A percentile compares a stretch with the other conserved stretches of the same genome.
phyloP scores from a whole-genome alignment of 306 rosid species.

The Prunus mume region DNA sequence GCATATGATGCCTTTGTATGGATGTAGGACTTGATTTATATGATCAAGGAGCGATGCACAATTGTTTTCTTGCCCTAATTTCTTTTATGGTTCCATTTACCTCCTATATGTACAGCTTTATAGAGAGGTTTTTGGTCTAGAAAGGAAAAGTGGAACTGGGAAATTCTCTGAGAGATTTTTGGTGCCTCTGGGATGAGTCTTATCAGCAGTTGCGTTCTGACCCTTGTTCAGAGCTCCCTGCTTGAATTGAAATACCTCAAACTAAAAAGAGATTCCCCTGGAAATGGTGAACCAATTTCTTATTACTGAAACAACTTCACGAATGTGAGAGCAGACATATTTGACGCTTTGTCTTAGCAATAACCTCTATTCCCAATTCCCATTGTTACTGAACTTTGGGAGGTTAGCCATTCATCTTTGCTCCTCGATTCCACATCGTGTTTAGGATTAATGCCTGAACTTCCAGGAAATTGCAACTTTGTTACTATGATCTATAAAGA shows the following conservation, averaged over 20 bases:
- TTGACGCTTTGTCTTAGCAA: neutral
- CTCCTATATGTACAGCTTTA: neutral
- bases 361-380: slow-evolving; percentile 1
- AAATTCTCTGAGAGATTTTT: neutral
- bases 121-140: neutral
- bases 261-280: slow-evolving; percentile 12
- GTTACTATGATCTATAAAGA: neutral
- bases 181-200: neutral
- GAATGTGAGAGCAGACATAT: slow-evolving; percentile 1
- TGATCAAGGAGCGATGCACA: neutral
- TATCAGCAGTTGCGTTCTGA: neutral
- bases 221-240: neutral
- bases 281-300: neutral
- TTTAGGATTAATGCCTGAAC: neutral
- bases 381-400: neutral
- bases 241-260: neutral
- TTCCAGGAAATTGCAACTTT: neutral
- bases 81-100: neutral
- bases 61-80: neutral
- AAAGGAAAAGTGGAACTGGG: neutral
- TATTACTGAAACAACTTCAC: neutral
- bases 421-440: neutral
- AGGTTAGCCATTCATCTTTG: neutral
- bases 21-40: neutral
- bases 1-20: neutral